Base-by-base conservation (phyloP, 75 land plant species). In the Ceratopteris richardii region DNA sequence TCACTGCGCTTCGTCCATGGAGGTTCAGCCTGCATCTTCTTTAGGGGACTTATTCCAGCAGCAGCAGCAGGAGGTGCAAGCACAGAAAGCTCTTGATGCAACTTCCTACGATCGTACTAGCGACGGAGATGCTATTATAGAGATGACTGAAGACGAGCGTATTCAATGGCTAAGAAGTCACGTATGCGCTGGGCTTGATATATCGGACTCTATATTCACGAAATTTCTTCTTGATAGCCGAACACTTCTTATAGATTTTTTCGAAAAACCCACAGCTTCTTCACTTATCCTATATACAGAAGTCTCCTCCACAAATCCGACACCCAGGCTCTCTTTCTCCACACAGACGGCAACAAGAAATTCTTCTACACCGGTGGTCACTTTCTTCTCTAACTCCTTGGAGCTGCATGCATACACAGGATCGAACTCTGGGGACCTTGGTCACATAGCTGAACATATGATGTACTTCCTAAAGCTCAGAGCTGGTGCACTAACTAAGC, bases 401-500 rank as follows among this genome's bases (percentile, higher is more conserved):
- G 37, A 33, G 37, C 37, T 69, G 0, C 53, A 59, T 57, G 68
- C 67, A n/a, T 56, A 48, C 9, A 47, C 56, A 9, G 66, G 66
- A 4, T 12, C 33, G 10, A 27, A 42, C 0, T 31, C 67, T 0
- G 29, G 46, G 43, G 22, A 57, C 19, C 28, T 22, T 52, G 72
- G 66, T 0, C 37, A 9, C 37, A 19, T 61, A 0, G 51, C 65
- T 27, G 24, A 21, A 19, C 31, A 0, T 6, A 44, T 69, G 3
- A 51, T 57, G 44, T 70, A 70, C 42, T 70, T 70, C 42, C 18
- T 70, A 17, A 70, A 70, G 39, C 33, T 56, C 27, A 54, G 1
- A 5, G 12, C 48, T 0, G 29, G 53, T 0, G 25, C 51, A 3
- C 36, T 43, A 2, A 13, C 47, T 19, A 51, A 25, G 19, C 21